Percentiles rank a stretch among this genome's conserved stretches.
These are phyloP conservation scores for Penicillium argentinense DNA, from an alignment of 495 filamentous ascomycete genomes.

Conservation along the genomic window DNA sequence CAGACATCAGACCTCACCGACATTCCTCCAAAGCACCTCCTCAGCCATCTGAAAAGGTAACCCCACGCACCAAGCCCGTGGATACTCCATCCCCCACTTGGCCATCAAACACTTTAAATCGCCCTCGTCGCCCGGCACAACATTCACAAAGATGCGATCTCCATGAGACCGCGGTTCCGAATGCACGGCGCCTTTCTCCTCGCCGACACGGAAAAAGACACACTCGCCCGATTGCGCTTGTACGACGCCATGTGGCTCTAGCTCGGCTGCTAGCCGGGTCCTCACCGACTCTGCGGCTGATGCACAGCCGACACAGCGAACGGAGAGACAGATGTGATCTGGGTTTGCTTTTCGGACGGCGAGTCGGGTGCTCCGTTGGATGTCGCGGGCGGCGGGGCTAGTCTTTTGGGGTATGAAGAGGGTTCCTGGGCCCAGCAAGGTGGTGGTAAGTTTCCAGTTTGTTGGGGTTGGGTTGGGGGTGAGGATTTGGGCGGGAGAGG, in stretches of 20 bases:
- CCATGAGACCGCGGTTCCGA: slow-evolving; percentile 22
- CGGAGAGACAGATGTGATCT: slow-evolving; percentile 18
- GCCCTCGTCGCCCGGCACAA: slow-evolving; percentile 22
- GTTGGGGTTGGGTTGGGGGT: slow-evolving; percentile 11
- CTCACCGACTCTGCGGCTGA: slow-evolving; percentile 20
- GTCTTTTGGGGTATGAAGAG: slow-evolving; percentile 15
- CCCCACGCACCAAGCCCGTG: slow-evolving; percentile 28
- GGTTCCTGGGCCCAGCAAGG: slow-evolving; percentile 27
- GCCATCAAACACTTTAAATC: slow-evolving; percentile 21
- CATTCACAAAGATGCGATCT: slow-evolving; percentile 27
- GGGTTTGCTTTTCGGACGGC: slow-evolving; percentile 10
- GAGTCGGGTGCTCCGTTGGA: slow-evolving; percentile 11
- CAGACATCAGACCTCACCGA: slow-evolving; percentile 17
- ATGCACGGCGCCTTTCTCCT: slow-evolving; percentile 23
- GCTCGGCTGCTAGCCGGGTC: slow-evolving; percentile 4
- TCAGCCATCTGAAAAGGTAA: slow-evolving; percentile 13
- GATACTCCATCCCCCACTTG: slow-evolving; percentile 31
- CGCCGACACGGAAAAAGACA: slow-evolving; percentile 28
- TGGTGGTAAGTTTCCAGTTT: slow-evolving; percentile 30
- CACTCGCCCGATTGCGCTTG: slow-evolving; percentile 17
- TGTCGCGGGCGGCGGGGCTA: slow-evolving; percentile 7
- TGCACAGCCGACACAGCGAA: slow-evolving; percentile 24
- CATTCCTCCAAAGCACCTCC: slow-evolving; percentile 11
- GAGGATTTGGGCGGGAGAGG: slow-evolving; percentile 9
- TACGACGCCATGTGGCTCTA: slow-evolving; percentile 5